Conservation (phyloP, 176 grass and related monocot species). For the Bothriochloa decipiens region DNA sequence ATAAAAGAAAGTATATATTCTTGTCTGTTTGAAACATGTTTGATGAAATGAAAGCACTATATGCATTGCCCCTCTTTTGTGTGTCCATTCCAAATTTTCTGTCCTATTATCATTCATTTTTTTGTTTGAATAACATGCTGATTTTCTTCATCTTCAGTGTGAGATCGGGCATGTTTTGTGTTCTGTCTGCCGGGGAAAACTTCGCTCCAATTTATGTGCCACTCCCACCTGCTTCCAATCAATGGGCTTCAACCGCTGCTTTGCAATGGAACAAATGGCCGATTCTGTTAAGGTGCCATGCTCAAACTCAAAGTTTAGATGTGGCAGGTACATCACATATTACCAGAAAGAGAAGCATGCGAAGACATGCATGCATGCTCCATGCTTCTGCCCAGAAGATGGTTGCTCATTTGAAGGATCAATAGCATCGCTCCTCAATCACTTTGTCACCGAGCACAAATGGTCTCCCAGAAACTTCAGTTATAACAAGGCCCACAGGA, state of each 20-base stretch:
- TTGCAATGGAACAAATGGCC: conserved; percentile 21
- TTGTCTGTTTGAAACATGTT: neutral
- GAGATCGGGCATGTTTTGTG: conserved; percentile 25
- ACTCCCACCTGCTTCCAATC: neutral
- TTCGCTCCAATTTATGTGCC: neutral
- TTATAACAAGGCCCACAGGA: neutral
- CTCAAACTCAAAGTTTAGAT: conserved; percentile 8
- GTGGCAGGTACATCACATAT: neutral
- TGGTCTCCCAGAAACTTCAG: neutral
- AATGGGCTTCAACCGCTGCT: neutral
- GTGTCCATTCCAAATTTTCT: neutral
- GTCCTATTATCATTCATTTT: neutral
- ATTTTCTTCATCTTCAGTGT: neutral
- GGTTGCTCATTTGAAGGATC: conserved; percentile 21
- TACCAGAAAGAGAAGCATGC: conserved; percentile 33
- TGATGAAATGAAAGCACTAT: no score
- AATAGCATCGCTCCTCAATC: conserved; percentile 2
- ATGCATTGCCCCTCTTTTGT: neutral
- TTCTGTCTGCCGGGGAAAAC: neutral
- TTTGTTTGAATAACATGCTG: neutral
- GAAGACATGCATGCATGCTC: neutral
- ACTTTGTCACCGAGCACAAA: conserved; percentile 15
- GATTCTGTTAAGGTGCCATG: conserved; percentile 6
- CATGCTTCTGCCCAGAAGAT: conserved; percentile 34
- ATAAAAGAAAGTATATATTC: neutral